Percentiles rank a stretch among this genome's conserved stretches.
Conservation (phyloP, 805 yeast species). For the Candida methanosorbosa region DNA sequence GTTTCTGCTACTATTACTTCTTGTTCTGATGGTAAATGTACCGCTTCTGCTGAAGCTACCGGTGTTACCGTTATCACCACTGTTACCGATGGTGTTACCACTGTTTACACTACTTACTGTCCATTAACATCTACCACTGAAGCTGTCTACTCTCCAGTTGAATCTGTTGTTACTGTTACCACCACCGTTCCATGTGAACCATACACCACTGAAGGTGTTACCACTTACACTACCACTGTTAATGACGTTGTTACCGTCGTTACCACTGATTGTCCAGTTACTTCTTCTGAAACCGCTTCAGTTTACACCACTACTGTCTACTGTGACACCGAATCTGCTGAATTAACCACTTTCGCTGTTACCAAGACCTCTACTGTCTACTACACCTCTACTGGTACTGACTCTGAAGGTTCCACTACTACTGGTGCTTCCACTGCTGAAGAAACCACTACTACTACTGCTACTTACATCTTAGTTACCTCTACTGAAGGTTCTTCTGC, state of each 20-base stretch:
- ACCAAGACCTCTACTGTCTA: slow-evolving; percentile 1
- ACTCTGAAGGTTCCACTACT: slow-evolving; percentile 1
- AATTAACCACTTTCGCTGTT: slow-evolving; percentile 1
- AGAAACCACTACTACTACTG: slow-evolving; percentile 3
- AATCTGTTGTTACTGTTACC: slow-evolving; percentile 5
- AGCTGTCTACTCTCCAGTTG: slow-evolving; percentile 12
- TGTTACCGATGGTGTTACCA: slow-evolving; percentile 18
- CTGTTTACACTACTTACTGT: slow-evolving; percentile 27
- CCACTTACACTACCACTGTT: slow-evolving; percentile 3
- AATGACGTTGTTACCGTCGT: slow-evolving; percentile 4
- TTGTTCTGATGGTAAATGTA: slow-evolving; percentile 7
- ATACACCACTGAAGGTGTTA: slow-evolving; percentile 2
- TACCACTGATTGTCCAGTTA: slow-evolving; percentile 10
- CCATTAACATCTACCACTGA: slow-evolving; percentile 16
- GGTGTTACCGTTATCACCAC: slow-evolving; percentile 8
- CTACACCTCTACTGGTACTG: slow-evolving; percentile 1
- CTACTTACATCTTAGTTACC: slow-evolving; percentile 4
- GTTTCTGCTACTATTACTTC: slow-evolving; percentile 4
- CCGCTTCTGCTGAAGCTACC: slow-evolving; percentile 9
- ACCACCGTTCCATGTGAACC: slow-evolving; percentile 4
- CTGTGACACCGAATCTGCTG: slow-evolving; percentile 1
- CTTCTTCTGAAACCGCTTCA: slow-evolving; percentile 2
- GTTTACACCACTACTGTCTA: slow-evolving; percentile 1
- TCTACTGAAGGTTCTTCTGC: slow-evolving; percentile 1
- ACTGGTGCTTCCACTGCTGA: background rate